A percentile compares a stretch with the other conserved stretches of the same genome.
phyloP scores from a whole-genome alignment of 106 monocot genomes.

The Dactylorhiza incarnata region DNA sequence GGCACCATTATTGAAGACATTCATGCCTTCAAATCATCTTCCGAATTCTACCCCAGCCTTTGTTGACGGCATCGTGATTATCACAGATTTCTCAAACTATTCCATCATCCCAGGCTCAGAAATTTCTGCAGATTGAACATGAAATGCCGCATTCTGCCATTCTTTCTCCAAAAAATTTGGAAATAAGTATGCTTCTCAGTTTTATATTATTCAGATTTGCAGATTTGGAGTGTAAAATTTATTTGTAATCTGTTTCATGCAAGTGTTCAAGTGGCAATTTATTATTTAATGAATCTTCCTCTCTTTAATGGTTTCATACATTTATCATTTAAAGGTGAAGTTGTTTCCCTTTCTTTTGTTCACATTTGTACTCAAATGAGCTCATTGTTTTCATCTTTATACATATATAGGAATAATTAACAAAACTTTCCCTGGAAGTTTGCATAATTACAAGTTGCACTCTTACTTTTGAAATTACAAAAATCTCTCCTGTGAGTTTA shows the following conservation, averaged over 20 bases:
- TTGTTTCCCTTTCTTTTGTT: no score
- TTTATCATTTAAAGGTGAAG: no score
- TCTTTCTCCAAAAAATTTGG: neutral
- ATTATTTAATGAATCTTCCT: no score
- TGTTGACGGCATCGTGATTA: slow-evolving; percentile 25
- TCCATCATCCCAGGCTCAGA: neutral
- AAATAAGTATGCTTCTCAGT: neutral
- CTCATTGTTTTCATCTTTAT: no score
- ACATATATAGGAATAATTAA: no score
- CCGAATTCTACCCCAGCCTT: slow-evolving; percentile 41
- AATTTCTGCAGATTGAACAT: neutral
- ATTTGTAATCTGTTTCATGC: neutral
- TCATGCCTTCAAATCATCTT: slow-evolving; percentile 36
- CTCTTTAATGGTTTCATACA: no score
- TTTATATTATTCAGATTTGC: neutral
- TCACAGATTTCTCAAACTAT: neutral
- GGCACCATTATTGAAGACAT: slow-evolving; percentile 44
- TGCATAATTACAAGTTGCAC: no score
- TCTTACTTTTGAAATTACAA: no score
- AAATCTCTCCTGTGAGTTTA: no score
- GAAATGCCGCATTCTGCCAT: neutral
- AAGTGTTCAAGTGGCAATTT: no score
- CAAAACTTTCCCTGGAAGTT: no score
- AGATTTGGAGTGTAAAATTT: neutral
- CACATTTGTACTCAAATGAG: no score